Conservation (phyloP, 306 rosid species). For the Rosa rugosa region DNA sequence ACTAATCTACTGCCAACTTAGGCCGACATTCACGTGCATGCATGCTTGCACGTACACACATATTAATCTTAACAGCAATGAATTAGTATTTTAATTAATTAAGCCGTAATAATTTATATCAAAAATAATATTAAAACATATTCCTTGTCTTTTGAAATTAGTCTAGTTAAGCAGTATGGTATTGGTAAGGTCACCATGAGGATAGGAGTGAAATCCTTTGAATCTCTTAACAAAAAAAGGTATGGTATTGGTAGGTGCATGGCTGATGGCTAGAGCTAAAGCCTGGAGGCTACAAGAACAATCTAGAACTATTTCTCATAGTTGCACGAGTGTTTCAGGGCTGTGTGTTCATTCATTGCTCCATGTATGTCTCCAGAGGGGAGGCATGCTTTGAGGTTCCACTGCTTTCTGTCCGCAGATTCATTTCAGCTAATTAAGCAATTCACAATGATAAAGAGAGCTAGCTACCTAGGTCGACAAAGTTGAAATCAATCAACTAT, state of each 20-base stretch:
- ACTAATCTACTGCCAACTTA: slow-evolving; percentile 31
- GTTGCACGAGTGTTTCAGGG: slow-evolving; percentile 60
- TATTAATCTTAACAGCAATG: neutral
- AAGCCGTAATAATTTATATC: neutral
- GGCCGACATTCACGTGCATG: slow-evolving; percentile 50
- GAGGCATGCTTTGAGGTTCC: slow-evolving; percentile 1
- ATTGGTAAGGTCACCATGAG: too few relatives aligned
- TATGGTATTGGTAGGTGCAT: slow-evolving; percentile 19
- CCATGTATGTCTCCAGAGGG: neutral
- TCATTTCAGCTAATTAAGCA: neutral
- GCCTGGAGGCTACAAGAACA: neutral
- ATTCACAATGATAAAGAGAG: neutral
- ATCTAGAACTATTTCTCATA: slow-evolving; percentile 31
- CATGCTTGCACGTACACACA: slow-evolving; percentile 46
- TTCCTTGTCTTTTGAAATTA: neutral
- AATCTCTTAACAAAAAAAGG: too few relatives aligned
- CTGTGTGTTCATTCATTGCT: neutral
- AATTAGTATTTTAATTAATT: neutral
- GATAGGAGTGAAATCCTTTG: too few relatives aligned
- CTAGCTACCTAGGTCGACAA: neutral
- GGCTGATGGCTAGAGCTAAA: neutral
- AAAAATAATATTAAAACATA: neutral
- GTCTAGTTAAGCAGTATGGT: slow-evolving; percentile 11
- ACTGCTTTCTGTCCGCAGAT: neutral
- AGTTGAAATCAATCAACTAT: neutral